Evolutionary conservation across 73 alveolate genomes (phyloP).

Genomic region (Symbiodinium pilosum): DNA sequence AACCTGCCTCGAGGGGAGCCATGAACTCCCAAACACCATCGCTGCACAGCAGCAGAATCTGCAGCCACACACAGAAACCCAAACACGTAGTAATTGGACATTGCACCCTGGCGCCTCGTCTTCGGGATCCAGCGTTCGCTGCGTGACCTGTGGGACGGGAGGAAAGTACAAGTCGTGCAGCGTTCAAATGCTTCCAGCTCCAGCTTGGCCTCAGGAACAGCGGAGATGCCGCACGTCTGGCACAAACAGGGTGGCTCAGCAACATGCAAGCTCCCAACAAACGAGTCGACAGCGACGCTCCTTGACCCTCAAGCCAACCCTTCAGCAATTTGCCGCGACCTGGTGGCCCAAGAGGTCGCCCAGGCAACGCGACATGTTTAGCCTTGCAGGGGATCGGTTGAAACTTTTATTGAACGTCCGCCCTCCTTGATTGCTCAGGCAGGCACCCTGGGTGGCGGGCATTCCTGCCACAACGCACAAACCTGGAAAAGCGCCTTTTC

Average conservation of each 20-base stretch:
- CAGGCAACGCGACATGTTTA: slow-evolving; percentile 91
- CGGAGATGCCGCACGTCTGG: neutral
- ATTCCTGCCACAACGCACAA: slow-evolving; percentile 15
- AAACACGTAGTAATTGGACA: neutral
- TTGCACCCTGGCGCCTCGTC: neutral
- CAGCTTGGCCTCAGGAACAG: neutral
- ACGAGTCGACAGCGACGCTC: neutral
- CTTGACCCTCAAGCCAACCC: neutral
- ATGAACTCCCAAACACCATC: slow-evolving; percentile 93
- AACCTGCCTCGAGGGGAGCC: slow-evolving; percentile 50
- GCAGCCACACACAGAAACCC: neutral
- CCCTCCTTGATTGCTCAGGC: neutral
- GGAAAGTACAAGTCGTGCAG: too few species aligned
- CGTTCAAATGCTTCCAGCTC: too few species aligned
- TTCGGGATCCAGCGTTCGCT: neutral
- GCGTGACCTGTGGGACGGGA: neutral
- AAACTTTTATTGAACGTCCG: neutral
- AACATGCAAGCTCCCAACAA: too few species aligned
- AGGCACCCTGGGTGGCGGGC: slow-evolving; percentile 51
- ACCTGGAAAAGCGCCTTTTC: neutral
- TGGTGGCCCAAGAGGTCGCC: slow-evolving; percentile 78
- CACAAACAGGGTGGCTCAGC: too few species aligned
- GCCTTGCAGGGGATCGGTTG: neutral
- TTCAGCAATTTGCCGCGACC: neutral
- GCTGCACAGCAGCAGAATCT: slow-evolving; percentile 84